Percentiles rank a stretch among this genome's conserved stretches.
These are phyloP conservation scores for Talaromyces sp. DNA, from an alignment of 2,329 filamentous ascomycete species.

Conservation along the genomic window DNA sequence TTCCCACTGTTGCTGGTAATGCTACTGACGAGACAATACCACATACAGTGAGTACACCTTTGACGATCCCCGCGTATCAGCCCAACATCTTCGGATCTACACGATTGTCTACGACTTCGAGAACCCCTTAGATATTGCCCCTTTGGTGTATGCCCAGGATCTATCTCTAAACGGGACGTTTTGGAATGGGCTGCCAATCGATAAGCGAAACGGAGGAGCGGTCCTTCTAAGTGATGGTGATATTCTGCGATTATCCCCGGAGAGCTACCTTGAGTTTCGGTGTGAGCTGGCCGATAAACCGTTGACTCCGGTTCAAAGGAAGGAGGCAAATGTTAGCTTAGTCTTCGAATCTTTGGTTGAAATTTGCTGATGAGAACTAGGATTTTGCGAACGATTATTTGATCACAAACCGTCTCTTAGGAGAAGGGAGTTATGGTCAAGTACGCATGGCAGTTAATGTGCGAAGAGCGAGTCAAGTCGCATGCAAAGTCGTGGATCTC, in stretches of 20 bases:
- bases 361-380: not conserved
- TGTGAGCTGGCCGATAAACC: slow-evolving; percentile 7
- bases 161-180: slow-evolving; percentile 36
- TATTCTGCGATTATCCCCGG: slow-evolving; percentile 23
- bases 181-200: slow-evolving; percentile 35
- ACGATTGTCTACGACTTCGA: slow-evolving; percentile 38
- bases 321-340: slow-evolving; percentile 31
- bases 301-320: slow-evolving; percentile 19
- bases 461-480: slow-evolving; percentile 31
- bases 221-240: slow-evolving; percentile 37
- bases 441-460: slow-evolving; percentile 40
- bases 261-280: slow-evolving; percentile 18
- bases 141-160: slow-evolving; percentile 41
- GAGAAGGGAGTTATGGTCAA: slow-evolving; percentile 37
- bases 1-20: not conserved
- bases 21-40: not conserved
- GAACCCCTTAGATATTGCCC: slow-evolving; percentile 29
- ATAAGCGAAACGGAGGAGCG: slow-evolving; percentile 23
- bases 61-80: slow-evolving; percentile 32
- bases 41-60: slow-evolving; percentile 29
- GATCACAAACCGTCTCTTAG: slow-evolving; percentile 36
- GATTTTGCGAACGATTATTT: slow-evolving; percentile 18
- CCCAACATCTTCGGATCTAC: slow-evolving; percentile 40
- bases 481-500: slow-evolving; percentile 43
- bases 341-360: not conserved